phyloP scores from a whole-genome alignment of 164 flowering plant genomes.

The Umbilicus rupestris region DNA sequence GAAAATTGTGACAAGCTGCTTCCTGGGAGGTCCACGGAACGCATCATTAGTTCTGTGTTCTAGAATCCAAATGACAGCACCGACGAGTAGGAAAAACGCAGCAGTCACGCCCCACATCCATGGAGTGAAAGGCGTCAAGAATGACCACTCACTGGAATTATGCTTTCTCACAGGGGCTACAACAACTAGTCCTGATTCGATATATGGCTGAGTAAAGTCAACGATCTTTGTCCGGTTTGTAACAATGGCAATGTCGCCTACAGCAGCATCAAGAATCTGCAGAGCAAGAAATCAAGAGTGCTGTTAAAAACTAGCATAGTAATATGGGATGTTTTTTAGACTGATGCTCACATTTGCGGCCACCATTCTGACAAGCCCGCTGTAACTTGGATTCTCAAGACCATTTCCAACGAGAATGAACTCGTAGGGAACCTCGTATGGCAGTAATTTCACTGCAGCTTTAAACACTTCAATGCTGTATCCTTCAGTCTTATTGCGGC shows the following conservation, averaged over 20 bases:
- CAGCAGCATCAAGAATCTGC: constrained; percentile 54
- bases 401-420: constrained; percentile 51
- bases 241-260: constrained; percentile 63
- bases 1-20: constrained; percentile 43
- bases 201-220: constrained; percentile 66
- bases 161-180: constrained; percentile 41
- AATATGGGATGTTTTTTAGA: neutral
- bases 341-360: constrained; percentile 36
- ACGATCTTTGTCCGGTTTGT: constrained; percentile 48
- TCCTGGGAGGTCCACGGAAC: constrained; percentile 57
- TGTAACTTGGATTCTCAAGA: constrained; percentile 40
- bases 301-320: neutral
- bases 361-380: constrained; percentile 30
- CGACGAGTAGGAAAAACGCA: constrained; percentile 41
- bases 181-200: constrained; percentile 63
- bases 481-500: constrained; percentile 25
- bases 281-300: neutral
- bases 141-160: constrained; percentile 48
- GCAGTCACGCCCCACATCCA: constrained; percentile 53
- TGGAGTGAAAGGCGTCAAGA: constrained; percentile 49
- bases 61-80: constrained; percentile 58
- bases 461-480: constrained; percentile 51
- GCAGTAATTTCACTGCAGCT: constrained; percentile 44
- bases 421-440: constrained; percentile 40
- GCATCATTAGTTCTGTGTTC: constrained; percentile 60